Base-by-base conservation (phyloP, 805 yeast genomes). In the Candida alai region DNA sequence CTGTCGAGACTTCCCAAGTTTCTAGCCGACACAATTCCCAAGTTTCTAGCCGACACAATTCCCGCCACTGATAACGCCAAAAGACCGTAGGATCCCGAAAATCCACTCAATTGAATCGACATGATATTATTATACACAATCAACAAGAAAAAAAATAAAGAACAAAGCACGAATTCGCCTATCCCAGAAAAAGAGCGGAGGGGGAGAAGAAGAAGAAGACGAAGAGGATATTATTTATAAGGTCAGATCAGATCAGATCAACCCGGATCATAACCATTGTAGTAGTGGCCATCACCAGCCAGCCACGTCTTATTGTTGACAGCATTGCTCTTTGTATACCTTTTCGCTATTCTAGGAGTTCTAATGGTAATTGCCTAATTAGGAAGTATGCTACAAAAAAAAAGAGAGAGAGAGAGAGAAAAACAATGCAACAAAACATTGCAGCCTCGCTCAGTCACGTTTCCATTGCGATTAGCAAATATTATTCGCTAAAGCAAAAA, bases 1-100 rank as follows among this genome's bases (percentile, higher is more conserved):
- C 31, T 35, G 32, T 35, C 52, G 30, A 41, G 37, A 24, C 48
- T 44, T 5, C 51, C 51, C 9, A 34, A 27, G 14, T 15, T 21
- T 29, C 34, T 24, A 18, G 20, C 34, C 2, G 28, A n/a, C 18
- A 28, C 16, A n/a, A 22, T 16, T 8, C 32, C 35, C 9, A n/a
- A n/a, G 28, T 35, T 30, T 29, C 34, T 24, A 18, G 20, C 34
- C 2, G 28, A n/a, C 18, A 28, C 16, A n/a, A 22, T 16, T 8
- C 32, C 35, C 9, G n/a, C 32, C 32, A 31, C 23, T 4, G 41
- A 25, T 6, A 34, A 37, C 3, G 32, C 14, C 17, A 37, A 11
- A 5, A 32, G 13, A 12, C 10, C 21, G 28, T 35, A 25, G 17
- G 22, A 10, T 19, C 19, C 12, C 6, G 34, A 15, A 16, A 28